Evolutionary conservation across 495 filamentous ascomycete genomes (phyloP).

Genomic region (Pseudoneurospora amorphoporcata): DNA sequence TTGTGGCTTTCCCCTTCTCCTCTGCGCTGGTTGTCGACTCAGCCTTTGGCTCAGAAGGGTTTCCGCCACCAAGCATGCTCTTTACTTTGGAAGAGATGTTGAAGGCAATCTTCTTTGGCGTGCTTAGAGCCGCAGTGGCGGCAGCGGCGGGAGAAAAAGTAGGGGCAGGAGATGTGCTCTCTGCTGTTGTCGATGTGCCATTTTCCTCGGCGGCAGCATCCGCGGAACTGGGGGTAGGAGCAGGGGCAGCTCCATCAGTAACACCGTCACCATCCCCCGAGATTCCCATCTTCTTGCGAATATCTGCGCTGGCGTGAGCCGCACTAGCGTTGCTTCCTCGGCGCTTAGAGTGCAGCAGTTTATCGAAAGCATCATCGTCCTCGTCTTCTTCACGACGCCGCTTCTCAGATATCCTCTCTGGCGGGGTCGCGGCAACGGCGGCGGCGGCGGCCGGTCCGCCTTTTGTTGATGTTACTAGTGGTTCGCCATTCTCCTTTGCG

Average conservation of each 20-base stretch:
- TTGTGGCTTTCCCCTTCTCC: not conserved
- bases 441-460: conserved; percentile 20
- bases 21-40: not conserved
- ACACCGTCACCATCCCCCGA: conserved; percentile 14
- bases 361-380: conserved; percentile 74
- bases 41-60: not conserved
- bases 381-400: conserved; percentile 71
- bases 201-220: not conserved
- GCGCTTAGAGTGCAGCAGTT: conserved; percentile 59
- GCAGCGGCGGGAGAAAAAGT: not conserved
- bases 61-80: not conserved
- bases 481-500: conserved; percentile 7
- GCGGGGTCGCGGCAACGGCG: conserved; percentile 34
- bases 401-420: conserved; percentile 80
- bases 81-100: conserved; percentile 32
- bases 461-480: conserved; percentile 2
- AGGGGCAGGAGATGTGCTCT: conserved; percentile 1
- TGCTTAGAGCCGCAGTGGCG: not conserved
- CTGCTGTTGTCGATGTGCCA: conserved; percentile 14
- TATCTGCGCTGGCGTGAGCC: not conserved
- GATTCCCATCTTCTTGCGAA: conserved; percentile 18
- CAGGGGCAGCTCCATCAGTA: not conserved
- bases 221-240: not conserved
- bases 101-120: conserved; percentile 35
- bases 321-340: conserved; percentile 41